Evolutionary conservation across 2,329 filamentous ascomycete species (phyloP), one percentile per base, ranked within the genome.

Genomic region (Rugonectria rugulosa): DNA sequence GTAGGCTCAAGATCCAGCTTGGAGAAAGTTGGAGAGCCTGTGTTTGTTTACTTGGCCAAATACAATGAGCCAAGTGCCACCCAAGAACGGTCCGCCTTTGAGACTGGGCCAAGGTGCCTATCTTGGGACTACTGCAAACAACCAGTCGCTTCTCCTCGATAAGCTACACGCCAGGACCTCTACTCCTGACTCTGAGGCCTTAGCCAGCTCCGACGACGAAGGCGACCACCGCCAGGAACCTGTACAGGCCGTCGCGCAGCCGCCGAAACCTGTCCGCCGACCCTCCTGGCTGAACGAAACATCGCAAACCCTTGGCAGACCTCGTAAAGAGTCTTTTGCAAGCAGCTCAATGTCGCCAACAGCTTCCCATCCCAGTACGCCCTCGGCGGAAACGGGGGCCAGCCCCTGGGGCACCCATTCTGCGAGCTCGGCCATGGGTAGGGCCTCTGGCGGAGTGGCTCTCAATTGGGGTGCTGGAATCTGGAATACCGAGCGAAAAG

Each of bases 181-280:
- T 7, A 97, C 94, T 2, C 94, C 94, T 19, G 95, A 98, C 71
- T 97, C 93, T 4, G 94, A 98, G 72, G 94, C 91, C 46, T 79
- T 98, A 56, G 92, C 90, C 47, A 98, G 94, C 63, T 97, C 93
- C 11, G 95, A 98, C 73, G 95, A 98, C 72, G 95, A 99, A 73
- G 83, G 80, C 53, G 90, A 97, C 57, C 81, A 86, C 70, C 81
- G 84, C 63, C 80, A 84, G 63, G 84, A 82, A 53, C 73, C 70
- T 67, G 75, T 75, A 60, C 80, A 80, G 66, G 76, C 74, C 66
- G 71, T 71, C 56, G 69, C 72, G 51, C 83, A 78, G 65, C 82
- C 77, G 44, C 81, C 76, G 44, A 90, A 88, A 66, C 85, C 89
- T 41, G 83, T 82, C 21, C 86, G 91, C 51, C 86, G 91, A 60